A percentile compares a stretch with the other conserved stretches of the same genome.
These are phyloP conservation scores for Candida hungchunana DNA, from an alignment of 805 yeast genomes.

Conservation along the genomic window DNA sequence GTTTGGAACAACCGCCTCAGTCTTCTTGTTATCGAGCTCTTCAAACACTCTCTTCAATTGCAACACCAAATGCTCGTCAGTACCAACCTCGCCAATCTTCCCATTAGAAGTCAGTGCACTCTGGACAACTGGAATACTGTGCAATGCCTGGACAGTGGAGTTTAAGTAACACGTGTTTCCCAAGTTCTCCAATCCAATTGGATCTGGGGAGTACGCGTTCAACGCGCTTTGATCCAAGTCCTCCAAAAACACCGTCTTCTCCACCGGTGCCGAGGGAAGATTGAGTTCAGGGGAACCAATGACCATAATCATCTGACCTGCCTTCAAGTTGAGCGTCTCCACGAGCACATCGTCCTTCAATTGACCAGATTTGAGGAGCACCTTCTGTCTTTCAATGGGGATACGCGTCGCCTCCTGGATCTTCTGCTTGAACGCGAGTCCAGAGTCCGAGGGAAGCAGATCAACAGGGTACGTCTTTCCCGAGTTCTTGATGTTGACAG, in stretches of 20 bases:
- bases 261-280: slow-evolving; percentile 48
- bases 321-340: slow-evolving; percentile 50
- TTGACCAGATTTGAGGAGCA: slow-evolving; percentile 86
- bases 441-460: slow-evolving; percentile 29
- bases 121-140: slow-evolving; percentile 71
- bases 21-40: slow-evolving; percentile 35
- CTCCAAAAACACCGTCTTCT: slow-evolving; percentile 55
- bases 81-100: slow-evolving; percentile 33
- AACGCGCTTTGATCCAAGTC: slow-evolving; percentile 50
- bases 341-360: slow-evolving; percentile 52
- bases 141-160: slow-evolving; percentile 83
- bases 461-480: slow-evolving; percentile 60
- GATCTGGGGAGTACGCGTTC: slow-evolving; percentile 40
- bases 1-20: slow-evolving; percentile 59
- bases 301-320: slow-evolving; percentile 73
- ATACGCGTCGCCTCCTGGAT: slow-evolving; percentile 73
- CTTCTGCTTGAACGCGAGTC: slow-evolving; percentile 58
- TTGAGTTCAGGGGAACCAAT: slow-evolving; percentile 83
- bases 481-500: slow-evolving; percentile 53
- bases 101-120: slow-evolving; percentile 49
- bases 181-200: slow-evolving; percentile 88
- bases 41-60: slow-evolving; percentile 46
- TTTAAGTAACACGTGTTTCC: slow-evolving; percentile 96
- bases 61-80: slow-evolving; percentile 37
- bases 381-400: slow-evolving; percentile 87